Conservation (phyloP, 2,329 filamentous ascomycete species). For the Coniochaeta sp. region DNA sequence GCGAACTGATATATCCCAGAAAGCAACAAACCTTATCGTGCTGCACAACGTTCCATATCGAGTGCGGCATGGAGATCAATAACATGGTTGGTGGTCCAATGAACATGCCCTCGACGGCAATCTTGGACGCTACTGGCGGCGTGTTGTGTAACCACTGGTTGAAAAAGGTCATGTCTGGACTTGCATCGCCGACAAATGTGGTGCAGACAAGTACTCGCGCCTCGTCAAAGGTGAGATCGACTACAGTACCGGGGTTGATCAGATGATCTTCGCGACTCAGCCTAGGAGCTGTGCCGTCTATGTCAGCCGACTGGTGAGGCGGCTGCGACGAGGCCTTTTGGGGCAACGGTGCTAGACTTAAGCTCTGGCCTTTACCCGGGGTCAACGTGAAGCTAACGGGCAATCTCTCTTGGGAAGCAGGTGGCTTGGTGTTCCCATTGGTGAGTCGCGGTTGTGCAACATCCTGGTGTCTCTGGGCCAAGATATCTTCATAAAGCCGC, state of each 20-base stretch:
- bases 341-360: slow-evolving; percentile 43
- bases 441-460: slow-evolving; percentile 31
- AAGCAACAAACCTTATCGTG: slow-evolving; percentile 61
- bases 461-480: slow-evolving; percentile 34
- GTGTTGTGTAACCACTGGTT: slow-evolving; percentile 58
- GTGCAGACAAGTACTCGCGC: slow-evolving; percentile 58
- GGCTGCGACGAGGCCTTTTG: slow-evolving; percentile 19
- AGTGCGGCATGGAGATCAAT: slow-evolving; percentile 57
- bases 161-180: slow-evolving; percentile 58
- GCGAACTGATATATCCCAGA: slow-evolving; percentile 57
- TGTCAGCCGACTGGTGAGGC: slow-evolving; percentile 20
- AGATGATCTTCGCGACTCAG: slow-evolving; percentile 28
- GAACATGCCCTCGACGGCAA: slow-evolving; percentile 61
- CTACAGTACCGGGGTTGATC: slow-evolving; percentile 39
- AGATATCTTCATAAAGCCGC: slow-evolving; percentile 48
- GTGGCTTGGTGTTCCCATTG: slow-evolving; percentile 35
- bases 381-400: slow-evolving; percentile 51
- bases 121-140: slow-evolving; percentile 47
- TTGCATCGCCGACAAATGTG: slow-evolving; percentile 58
- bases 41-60: slow-evolving; percentile 57
- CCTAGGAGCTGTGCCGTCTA: slow-evolving; percentile 17
- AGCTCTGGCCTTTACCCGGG: slow-evolving; percentile 41
- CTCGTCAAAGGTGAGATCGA: slow-evolving; percentile 54
- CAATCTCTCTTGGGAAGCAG: slow-evolving; percentile 24
- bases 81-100: slow-evolving; percentile 59